phyloP scores from a whole-genome alignment of 2,329 filamentous ascomycete genomes.

The Dactylellina haptotyla region DNA sequence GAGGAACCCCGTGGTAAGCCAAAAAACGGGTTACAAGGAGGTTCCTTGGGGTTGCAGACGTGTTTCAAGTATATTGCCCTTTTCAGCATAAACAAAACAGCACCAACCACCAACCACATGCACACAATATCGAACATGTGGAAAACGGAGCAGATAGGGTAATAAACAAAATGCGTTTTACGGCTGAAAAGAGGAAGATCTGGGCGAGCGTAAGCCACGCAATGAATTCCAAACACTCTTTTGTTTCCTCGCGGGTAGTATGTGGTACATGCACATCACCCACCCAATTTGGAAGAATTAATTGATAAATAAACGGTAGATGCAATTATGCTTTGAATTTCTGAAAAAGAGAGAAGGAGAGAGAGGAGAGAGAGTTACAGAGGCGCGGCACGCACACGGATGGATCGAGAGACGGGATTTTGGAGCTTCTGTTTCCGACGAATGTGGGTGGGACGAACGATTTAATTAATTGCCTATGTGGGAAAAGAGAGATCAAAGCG shows the following conservation, averaged over 20 bases:
- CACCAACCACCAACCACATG: background rate
- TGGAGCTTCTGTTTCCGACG: constrained; percentile 12
- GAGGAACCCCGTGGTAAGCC: background rate
- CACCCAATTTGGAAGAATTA: constrained; percentile 13
- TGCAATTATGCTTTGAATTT: no score
- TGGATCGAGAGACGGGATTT: no score
- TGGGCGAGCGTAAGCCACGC: constrained; percentile 22
- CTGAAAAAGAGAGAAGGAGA: no score
- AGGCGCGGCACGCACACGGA: constrained; percentile 30
- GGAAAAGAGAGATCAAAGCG: background rate
- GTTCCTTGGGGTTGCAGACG: background rate
- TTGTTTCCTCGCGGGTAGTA: background rate
- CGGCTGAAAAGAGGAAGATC: no score
- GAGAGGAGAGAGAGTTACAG: background rate
- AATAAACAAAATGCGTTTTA: no score
- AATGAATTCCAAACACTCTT: constrained; percentile 44
- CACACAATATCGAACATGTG: background rate
- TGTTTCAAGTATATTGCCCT: constrained; percentile 32
- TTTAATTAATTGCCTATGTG: background rate
- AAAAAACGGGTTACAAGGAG: background rate
- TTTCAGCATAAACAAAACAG: constrained; percentile 10
- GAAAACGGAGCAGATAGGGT: no score
- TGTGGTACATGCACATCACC: background rate
- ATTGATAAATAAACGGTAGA: constrained; percentile 1
- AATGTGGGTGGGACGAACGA: constrained; percentile 23